Percentiles rank a stretch among this genome's conserved stretches.
Conservation (phyloP, 2,329 filamentous ascomycete species). For the Colletotrichum somersetense region DNA sequence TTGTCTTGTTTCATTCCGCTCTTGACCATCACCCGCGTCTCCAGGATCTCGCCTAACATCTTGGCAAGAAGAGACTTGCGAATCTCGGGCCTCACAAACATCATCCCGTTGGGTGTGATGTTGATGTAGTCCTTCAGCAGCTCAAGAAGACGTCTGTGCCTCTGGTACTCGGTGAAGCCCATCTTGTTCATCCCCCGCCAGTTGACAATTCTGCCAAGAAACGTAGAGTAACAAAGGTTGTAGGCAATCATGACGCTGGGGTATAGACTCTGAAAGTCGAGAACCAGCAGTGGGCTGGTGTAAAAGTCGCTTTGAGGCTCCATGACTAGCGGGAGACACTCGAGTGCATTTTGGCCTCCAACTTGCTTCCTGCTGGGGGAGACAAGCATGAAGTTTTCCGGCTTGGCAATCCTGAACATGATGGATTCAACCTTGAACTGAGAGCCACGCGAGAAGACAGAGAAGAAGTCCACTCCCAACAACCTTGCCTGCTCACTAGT, state of each 20-base stretch:
- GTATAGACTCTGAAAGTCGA: constrained; percentile 97
- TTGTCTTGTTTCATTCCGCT: constrained; percentile 95
- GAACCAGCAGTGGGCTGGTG: constrained; percentile 85
- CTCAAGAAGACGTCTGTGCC: constrained; percentile 80
- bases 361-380: constrained; percentile 94
- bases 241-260: constrained; percentile 99
- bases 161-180: constrained; percentile 89
- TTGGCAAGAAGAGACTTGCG: constrained; percentile 93
- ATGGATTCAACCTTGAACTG: constrained; percentile 99
- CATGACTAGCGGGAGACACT: constrained; percentile 96
- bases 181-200: constrained; percentile 96
- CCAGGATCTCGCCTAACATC: constrained; percentile 95
- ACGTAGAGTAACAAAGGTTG: constrained; percentile 99
- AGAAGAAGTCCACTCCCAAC: constrained; percentile 95
- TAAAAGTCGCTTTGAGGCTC: constrained; percentile 97
- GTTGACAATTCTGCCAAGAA: constrained; percentile 83
- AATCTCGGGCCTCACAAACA: constrained; percentile 89
- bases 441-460: constrained; percentile 92
- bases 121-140: constrained; percentile 89
- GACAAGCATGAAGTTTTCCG: constrained; percentile 91
- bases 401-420: constrained; percentile 98
- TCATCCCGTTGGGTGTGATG: constrained; percentile 94
- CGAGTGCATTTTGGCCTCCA: constrained; percentile 91
- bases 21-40: constrained; percentile 98
- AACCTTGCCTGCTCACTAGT: constrained; percentile 95